Conservation (phyloP, 139 green algal species). For the Volvox reticuliferus region DNA sequence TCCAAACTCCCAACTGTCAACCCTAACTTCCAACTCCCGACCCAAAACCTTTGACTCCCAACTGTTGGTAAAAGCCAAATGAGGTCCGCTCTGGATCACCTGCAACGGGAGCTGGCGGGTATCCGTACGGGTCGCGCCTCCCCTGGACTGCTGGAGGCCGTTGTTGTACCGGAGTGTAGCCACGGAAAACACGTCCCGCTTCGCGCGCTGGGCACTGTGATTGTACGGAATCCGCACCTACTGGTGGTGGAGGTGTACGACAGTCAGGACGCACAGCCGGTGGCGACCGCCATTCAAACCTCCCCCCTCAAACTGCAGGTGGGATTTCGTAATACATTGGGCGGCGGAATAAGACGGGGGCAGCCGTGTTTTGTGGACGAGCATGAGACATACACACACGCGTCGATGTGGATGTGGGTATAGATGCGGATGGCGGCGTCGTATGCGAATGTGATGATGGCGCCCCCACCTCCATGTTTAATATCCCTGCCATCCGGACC, state of each 20-base stretch:
- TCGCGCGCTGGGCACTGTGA: slow-evolving; percentile 73
- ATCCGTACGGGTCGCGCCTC: slow-evolving; percentile 80
- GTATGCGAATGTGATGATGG: neutral
- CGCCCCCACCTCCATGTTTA: neutral
- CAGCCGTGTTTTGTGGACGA: neutral
- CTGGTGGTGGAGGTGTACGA: slow-evolving; percentile 82
- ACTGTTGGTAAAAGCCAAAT: slow-evolving; percentile 59
- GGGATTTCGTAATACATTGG: neutral
- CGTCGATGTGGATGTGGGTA: neutral
- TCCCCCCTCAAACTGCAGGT: slow-evolving; percentile 77
- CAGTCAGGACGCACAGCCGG: slow-evolving; percentile 65
- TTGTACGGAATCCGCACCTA: slow-evolving; percentile 76
- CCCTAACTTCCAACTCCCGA: too few species aligned
- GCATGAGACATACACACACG: neutral
- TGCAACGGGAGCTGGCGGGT: slow-evolving; percentile 73
- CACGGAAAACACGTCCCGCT: slow-evolving; percentile 76
- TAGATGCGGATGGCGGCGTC: too few species aligned
- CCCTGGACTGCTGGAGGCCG: slow-evolving; percentile 83
- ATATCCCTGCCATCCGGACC: too few species aligned
- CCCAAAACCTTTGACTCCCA: too few species aligned
- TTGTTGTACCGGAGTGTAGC: slow-evolving; percentile 65
- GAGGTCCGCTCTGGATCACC: slow-evolving; percentile 64
- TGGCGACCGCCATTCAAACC: slow-evolving; percentile 74
- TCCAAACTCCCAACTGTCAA: too few species aligned
- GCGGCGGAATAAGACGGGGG: slow-evolving; percentile 64